These are phyloP conservation scores for Dryas integrifolia DNA, from an alignment of 331 rosid species.

Conservation along the genomic window DNA sequence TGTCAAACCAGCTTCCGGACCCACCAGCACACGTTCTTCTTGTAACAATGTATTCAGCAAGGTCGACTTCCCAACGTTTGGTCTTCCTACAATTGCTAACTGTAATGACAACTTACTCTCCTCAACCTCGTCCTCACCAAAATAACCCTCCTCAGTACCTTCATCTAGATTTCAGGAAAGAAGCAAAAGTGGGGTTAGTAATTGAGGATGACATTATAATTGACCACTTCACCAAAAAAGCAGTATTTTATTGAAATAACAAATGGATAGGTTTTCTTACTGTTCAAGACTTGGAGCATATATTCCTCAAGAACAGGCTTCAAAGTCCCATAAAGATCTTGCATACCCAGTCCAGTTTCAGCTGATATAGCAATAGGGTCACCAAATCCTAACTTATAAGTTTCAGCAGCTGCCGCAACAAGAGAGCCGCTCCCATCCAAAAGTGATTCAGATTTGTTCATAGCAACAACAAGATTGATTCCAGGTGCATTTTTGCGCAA, in stretches of 20 bases:
- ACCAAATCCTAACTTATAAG: slow-evolving; percentile 79
- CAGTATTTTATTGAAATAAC: background rate
- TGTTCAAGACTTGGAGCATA: slow-evolving; percentile 48
- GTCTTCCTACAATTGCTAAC: slow-evolving; percentile 94
- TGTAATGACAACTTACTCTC: slow-evolving; percentile 73
- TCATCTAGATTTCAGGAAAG: slow-evolving; percentile 40
- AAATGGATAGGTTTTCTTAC: slow-evolving; percentile 32
- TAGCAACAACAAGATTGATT: slow-evolving; percentile 42
- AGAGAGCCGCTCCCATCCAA: slow-evolving; percentile 58
- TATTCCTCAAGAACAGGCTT: slow-evolving; percentile 70
- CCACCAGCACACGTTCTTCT: slow-evolving; percentile 92
- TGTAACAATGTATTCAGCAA: slow-evolving; percentile 75
- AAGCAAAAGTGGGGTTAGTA: background rate
- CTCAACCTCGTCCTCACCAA: slow-evolving; percentile 45
- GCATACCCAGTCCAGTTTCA: slow-evolving; percentile 96
- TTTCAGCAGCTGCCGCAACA: slow-evolving; percentile 54
- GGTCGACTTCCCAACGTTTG: slow-evolving; percentile 96
- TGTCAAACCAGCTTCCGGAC: slow-evolving; percentile 96
- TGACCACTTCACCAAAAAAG: background rate
- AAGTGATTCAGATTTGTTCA: slow-evolving; percentile 72
- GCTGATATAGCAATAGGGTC: slow-evolving; percentile 94
- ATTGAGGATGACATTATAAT: background rate
- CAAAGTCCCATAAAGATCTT: slow-evolving; percentile 61
- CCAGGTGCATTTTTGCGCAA: slow-evolving; percentile 46
- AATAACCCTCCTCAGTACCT: slow-evolving; percentile 33